Conservation (phyloP, 192 early-diverging fungal genomes). For the Backusella circina region DNA sequence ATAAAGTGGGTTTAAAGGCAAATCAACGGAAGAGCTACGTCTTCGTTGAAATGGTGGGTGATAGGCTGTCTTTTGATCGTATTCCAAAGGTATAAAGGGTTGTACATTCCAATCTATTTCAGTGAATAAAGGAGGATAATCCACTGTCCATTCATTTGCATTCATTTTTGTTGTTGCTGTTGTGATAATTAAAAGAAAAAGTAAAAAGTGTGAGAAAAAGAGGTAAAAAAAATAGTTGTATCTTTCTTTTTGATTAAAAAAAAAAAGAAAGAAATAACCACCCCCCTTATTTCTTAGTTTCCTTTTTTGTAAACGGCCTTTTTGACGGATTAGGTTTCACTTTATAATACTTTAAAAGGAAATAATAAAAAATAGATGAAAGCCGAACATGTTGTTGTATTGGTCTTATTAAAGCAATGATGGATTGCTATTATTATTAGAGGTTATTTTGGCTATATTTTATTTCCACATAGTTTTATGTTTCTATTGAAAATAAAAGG, state of each 20-base stretch:
- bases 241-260: not conserved
- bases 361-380: not conserved
- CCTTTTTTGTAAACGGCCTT: not conserved
- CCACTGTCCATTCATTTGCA: not conserved
- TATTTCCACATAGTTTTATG: not conserved
- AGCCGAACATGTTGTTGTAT: not conserved
- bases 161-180: not conserved
- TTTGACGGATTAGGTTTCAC: not conserved
- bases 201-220: constrained; percentile 3
- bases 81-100: not conserved
- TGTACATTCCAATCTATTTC: constrained; percentile 5
- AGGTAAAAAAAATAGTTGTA: not conserved
- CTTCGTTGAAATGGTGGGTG: constrained; percentile 6
- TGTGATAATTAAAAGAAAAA: not conserved
- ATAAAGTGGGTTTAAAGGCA: not conserved
- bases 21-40: constrained; percentile 18
- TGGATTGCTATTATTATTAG: not conserved
- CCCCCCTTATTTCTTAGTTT: not conserved
- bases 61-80: not conserved
- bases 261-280: not conserved
- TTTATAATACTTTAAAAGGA: not conserved
- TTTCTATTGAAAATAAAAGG: not conserved
- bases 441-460: not conserved
- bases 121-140: constrained; percentile 8
- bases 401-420: not conserved